Percentiles rank a stretch among this genome's conserved stretches.
Conservation (phyloP, 2,329 filamentous ascomycete species). For the Arthrobotrys entomopaga region DNA sequence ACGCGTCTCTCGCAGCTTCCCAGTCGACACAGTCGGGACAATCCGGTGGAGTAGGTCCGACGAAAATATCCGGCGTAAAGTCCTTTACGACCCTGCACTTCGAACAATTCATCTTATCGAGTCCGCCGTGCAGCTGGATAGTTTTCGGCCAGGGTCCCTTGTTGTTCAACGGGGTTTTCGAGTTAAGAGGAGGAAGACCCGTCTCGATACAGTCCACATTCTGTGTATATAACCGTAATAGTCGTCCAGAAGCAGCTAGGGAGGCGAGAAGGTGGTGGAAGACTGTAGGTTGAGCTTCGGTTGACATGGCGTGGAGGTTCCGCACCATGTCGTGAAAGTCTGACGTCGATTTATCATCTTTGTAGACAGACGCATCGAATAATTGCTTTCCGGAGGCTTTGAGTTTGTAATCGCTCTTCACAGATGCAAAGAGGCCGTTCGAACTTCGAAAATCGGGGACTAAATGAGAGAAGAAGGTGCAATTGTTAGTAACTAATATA, state of each 20-base stretch:
- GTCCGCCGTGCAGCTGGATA: slow-evolving; percentile 89
- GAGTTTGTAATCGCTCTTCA: slow-evolving; percentile 86
- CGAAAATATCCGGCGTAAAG: slow-evolving; percentile 82
- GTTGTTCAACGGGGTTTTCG: slow-evolving; percentile 79
- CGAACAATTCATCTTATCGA: slow-evolving; percentile 96
- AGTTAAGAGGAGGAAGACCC: slow-evolving; percentile 79
- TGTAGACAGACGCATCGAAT: slow-evolving; percentile 97
- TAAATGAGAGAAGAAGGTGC: slow-evolving; percentile 60
- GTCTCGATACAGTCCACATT: slow-evolving; percentile 97
- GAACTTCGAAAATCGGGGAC: slow-evolving; percentile 96
- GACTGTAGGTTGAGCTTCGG: slow-evolving; percentile 79
- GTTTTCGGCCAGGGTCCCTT: slow-evolving; percentile 94
- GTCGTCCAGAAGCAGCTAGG: slow-evolving; percentile 82
- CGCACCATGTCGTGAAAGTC: slow-evolving; percentile 97
- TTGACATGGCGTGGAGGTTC: slow-evolving; percentile 81
- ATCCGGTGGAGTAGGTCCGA: slow-evolving; percentile 82
- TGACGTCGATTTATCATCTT: slow-evolving; percentile 85
- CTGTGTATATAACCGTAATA: slow-evolving; percentile 92
- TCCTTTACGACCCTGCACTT: slow-evolving; percentile 83
- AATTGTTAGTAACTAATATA: background rate
- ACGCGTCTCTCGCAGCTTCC: slow-evolving; percentile 79
- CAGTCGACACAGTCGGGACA: slow-evolving; percentile 79
- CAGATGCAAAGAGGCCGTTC: slow-evolving; percentile 84
- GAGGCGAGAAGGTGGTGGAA: slow-evolving; percentile 96
- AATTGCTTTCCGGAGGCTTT: slow-evolving; percentile 94